A percentile compares a stretch with the other conserved stretches of the same genome.
phyloP scores from a whole-genome alignment of 805 yeast genomes.

The Lachancea cidri region DNA sequence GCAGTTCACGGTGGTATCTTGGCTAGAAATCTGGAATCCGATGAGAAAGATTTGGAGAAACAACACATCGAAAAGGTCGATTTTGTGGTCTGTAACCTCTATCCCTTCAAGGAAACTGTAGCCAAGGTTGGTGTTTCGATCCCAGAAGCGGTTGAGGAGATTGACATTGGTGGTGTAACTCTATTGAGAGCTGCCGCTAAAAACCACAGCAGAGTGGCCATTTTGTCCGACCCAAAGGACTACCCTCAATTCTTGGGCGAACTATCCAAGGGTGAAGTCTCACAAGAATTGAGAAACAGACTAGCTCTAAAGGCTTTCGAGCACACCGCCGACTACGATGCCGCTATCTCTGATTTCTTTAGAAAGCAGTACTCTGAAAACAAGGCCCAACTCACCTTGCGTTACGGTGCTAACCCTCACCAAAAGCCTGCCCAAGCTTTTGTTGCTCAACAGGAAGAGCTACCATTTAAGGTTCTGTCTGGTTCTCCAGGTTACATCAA shows the following conservation, averaged over 20 bases:
- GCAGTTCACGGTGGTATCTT: slow-evolving; percentile 98
- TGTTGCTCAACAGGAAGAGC: slow-evolving; percentile 73
- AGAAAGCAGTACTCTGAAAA: slow-evolving; percentile 94
- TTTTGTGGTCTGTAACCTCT: slow-evolving; percentile 93
- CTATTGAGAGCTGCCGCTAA: slow-evolving; percentile 97
- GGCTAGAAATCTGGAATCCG: slow-evolving; percentile 88
- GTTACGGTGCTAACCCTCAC: slow-evolving; percentile 99
- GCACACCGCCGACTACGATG: slow-evolving; percentile 96
- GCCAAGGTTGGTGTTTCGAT: slow-evolving; percentile 93
- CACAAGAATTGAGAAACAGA: slow-evolving; percentile 67
- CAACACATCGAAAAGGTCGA: slow-evolving; percentile 96
- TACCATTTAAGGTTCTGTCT: slow-evolving; percentile 88
- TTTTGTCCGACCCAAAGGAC: slow-evolving; percentile 90
- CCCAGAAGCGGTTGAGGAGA: slow-evolving; percentile 96
- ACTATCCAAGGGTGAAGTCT: slow-evolving; percentile 64
- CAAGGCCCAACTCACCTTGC: slow-evolving; percentile 81
- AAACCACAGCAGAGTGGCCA: slow-evolving; percentile 94
- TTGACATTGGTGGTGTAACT: slow-evolving; percentile 98
- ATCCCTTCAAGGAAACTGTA: slow-evolving; percentile 97
- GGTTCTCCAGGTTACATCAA: slow-evolving; percentile 99
- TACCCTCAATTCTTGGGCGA: slow-evolving; percentile 84
- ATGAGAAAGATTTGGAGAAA: slow-evolving; percentile 78
- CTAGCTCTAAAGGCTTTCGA: slow-evolving; percentile 96
- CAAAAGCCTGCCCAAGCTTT: slow-evolving; percentile 99
- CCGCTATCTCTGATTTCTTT: slow-evolving; percentile 93